phyloP scores from a whole-genome alignment of 2,329 filamentous ascomycete species.

The Colletotrichum sp. region DNA sequence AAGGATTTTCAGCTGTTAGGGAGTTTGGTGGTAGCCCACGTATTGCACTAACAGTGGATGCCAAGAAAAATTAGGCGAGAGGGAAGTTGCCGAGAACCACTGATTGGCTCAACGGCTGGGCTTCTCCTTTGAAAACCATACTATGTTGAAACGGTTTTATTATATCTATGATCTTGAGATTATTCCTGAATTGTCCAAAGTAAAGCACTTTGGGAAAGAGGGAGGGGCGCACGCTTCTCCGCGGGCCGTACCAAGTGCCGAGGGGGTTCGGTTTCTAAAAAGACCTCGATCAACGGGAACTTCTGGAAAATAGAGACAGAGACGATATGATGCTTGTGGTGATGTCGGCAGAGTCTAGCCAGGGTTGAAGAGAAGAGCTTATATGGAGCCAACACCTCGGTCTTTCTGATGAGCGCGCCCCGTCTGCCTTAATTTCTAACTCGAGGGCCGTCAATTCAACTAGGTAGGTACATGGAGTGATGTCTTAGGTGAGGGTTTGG shows the following conservation, averaged over 20 bases:
- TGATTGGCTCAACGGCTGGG: background rate
- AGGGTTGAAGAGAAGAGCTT: background rate
- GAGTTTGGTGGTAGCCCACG: no score
- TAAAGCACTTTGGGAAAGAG: background rate
- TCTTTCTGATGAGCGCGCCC: background rate
- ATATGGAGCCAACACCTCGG: rapidly evolving
- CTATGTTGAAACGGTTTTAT: background rate
- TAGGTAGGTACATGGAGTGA: rapidly evolving
- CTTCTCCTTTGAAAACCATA: background rate
- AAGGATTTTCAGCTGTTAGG: no score
- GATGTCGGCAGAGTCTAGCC: background rate
- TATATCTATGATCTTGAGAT: background rate
- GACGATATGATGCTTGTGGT: background rate
- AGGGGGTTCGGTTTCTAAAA: background rate
- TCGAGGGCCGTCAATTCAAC: background rate
- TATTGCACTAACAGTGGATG: no score
- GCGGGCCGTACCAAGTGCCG: background rate
- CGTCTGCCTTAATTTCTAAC: background rate
- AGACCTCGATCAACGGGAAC: background rate
- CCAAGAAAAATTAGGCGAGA: no score
- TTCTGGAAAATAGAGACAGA: background rate
- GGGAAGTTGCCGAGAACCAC: no score
- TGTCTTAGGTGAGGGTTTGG: background rate
- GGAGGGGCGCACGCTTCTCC: background rate
- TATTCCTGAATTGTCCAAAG: background rate